Evolutionary conservation across 345 rosid species (phyloP).

Genomic region (Microthlaspi erraticum): DNA sequence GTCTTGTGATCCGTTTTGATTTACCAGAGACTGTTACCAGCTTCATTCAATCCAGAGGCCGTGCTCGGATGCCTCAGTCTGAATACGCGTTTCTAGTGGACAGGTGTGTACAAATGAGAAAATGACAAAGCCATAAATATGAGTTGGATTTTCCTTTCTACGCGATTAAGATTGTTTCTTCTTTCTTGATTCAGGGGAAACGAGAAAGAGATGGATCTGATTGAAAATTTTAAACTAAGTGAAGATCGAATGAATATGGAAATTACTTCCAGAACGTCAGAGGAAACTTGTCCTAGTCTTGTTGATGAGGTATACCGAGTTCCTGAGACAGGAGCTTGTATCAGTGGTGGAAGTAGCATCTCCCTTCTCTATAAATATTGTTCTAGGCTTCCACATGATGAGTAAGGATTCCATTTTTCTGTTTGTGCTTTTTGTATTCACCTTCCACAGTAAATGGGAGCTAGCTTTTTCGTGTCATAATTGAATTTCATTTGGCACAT

Average conservation of each 20-base stretch:
- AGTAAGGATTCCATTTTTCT: conserved; percentile 57
- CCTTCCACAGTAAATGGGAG: conserved; percentile 17
- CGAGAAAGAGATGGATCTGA: conserved; percentile 73
- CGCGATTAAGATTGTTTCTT: conserved; percentile 25
- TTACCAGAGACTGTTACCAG: conserved; percentile 95
- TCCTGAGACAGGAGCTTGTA: conserved; percentile 73
- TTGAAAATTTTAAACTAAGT: conserved; percentile 59
- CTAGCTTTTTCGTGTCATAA: conserved; percentile 18
- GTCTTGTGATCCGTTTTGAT: conserved; percentile 95
- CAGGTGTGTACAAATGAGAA: conserved; percentile 55
- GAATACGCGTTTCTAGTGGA: conserved; percentile 95
- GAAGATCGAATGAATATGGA: conserved; percentile 76
- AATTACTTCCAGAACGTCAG: conserved; percentile 69
- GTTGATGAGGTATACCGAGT: conserved; percentile 75
- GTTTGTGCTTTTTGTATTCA: conserved; percentile 27
- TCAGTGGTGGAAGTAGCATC: conserved; percentile 80
- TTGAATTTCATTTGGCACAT: conserved; percentile 33
- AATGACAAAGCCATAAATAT: conserved; percentile 24
- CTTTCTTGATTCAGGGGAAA: conserved; percentile 62
- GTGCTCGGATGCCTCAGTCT: conserved; percentile 94
- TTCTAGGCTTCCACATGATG: conserved; percentile 90
- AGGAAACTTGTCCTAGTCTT: conserved; percentile 49
- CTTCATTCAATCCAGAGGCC: conserved; percentile 98
- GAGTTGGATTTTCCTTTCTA: conserved; percentile 19
- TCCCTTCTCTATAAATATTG: conserved; percentile 82